Evolutionary conservation across 1,284 basidiomycete genomes (phyloP), one percentile per base, ranked within the genome.

Genomic region (Trametes hirsuta): DNA sequence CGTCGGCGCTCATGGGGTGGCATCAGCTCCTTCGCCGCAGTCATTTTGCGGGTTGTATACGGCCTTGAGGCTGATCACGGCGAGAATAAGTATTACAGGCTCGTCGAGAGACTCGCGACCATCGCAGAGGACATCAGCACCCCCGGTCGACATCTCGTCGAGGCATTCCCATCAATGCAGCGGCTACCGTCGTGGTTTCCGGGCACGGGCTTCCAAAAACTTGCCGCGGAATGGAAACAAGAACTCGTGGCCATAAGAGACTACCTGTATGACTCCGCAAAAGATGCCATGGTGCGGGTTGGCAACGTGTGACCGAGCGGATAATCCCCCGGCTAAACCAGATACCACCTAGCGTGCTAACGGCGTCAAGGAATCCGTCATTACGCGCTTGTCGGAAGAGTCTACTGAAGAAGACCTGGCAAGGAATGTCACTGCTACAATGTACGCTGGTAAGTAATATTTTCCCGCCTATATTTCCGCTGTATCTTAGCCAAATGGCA

Each of bases 31-130:
- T 66, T 68, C 41, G 73, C 68, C 18, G 72, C 72, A 2, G 62
- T 71, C 21, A 70, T 71, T 34, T 63, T 74, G 55, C 65, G 62
- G 9, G 66, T 76, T 15, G 60, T 71, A 1, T 71, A 77, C 59
- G 76, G 76, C 22, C 70, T 76, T 36, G 62, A 70, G 30, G 64
- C 69, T 6, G 48, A 64, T 15, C 65, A 68, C 6, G 59, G 58
- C 0, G 60, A 70, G 5, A 70, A 74, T 1, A 58, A 47, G 47
- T 59, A 64, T 18, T 61, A 58, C 44, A 44, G 40, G 30, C 56
- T 62, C 15, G 58, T 52, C 4, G 39, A 64, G 22, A 37, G 54
- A 35, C 51, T 67, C 10, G 59, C 56, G 1, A 50, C 40, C 0
- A 58, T 65, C 15, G 61, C 61, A 2, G 61, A 61, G 36, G 58